These are phyloP conservation scores for Scytalidium sp. DNA, from an alignment of 2,329 filamentous ascomycete species.

Conservation along the genomic window DNA sequence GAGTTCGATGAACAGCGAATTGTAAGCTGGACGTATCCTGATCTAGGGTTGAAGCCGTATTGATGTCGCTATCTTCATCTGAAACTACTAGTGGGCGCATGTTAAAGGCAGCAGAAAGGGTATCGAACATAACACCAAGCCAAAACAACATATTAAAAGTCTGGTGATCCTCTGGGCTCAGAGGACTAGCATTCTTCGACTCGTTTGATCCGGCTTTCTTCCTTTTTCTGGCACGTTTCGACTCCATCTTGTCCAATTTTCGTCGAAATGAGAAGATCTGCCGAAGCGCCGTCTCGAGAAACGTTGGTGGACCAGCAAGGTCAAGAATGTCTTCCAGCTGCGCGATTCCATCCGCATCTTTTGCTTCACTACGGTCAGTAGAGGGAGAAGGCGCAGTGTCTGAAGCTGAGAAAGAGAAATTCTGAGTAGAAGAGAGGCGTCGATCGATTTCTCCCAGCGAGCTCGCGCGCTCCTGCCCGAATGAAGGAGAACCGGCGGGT, in stretches of 20 bases:
- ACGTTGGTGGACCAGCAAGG: conserved; percentile 6
- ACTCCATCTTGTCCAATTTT: conserved; percentile 5
- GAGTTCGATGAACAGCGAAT: background rate
- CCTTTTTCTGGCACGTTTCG: background rate
- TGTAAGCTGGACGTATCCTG: background rate
- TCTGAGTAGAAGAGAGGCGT: background rate
- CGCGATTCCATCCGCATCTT: background rate
- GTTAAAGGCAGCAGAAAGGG: conserved; percentile 51
- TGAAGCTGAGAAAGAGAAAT: background rate
- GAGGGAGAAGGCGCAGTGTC: too few relatives aligned
- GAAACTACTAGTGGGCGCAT: conserved; percentile 40
- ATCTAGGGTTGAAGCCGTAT: background rate
- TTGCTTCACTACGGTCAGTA: background rate
- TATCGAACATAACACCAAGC: conserved; percentile 59
- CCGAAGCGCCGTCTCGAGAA: conserved; percentile 9
- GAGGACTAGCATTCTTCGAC: conserved; percentile 7
- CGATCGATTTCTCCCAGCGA: background rate
- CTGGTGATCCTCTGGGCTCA: conserved; percentile 33
- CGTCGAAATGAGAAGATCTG: conserved; percentile 7
- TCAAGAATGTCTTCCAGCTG: conserved; percentile 8
- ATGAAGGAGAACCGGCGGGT: background rate
- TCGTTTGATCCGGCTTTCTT: conserved; percentile 5
- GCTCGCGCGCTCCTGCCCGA: background rate
- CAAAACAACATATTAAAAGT: conserved; percentile 55
- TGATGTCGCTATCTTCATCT: conserved; percentile 41